A percentile compares a stretch with the other conserved stretches of the same genome.
phyloP scores from a whole-genome alignment of 352 stramenopile species.

The Phytophthora citrophthora region DNA sequence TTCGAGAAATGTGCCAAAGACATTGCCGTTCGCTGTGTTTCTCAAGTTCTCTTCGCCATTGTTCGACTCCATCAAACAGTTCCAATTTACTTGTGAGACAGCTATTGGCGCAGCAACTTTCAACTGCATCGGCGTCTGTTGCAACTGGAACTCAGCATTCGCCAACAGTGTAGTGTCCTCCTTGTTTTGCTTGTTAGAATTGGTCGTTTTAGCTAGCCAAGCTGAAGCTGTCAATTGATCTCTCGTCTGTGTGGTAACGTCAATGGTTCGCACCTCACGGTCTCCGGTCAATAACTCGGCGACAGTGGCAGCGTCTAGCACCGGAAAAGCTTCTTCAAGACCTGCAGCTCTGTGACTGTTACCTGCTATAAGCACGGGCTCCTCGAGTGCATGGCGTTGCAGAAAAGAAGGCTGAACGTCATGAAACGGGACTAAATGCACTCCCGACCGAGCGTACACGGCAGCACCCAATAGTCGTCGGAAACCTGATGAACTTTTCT shows the following conservation, averaged over 20 bases:
- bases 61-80: conserved; percentile 34
- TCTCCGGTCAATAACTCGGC: conserved; percentile 44
- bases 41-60: neutral
- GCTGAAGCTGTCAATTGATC: conserved; percentile 37
- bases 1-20: conserved; percentile 64
- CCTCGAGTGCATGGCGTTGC: conserved; percentile 46
- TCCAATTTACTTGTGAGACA: conserved; percentile 67
- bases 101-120: conserved; percentile 51
- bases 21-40: conserved; percentile 47
- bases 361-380: conserved; percentile 54
- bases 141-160: conserved; percentile 65
- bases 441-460: conserved; percentile 57
- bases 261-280: conserved; percentile 36
- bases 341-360: conserved; percentile 39
- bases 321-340: conserved; percentile 40
- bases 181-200: conserved; percentile 20
- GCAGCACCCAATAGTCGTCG: conserved; percentile 52
- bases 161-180: conserved; percentile 25
- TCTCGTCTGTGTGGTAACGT: conserved; percentile 49
- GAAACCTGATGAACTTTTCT: conserved; percentile 57
- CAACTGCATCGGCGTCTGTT: conserved; percentile 41
- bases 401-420: conserved; percentile 44
- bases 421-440: conserved; percentile 44
- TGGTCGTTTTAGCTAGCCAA: conserved; percentile 31
- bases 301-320: conserved; percentile 38